These are phyloP conservation scores for Litsea cubeba DNA, from an alignment of 164 flowering plant species.

Conservation along the genomic window DNA sequence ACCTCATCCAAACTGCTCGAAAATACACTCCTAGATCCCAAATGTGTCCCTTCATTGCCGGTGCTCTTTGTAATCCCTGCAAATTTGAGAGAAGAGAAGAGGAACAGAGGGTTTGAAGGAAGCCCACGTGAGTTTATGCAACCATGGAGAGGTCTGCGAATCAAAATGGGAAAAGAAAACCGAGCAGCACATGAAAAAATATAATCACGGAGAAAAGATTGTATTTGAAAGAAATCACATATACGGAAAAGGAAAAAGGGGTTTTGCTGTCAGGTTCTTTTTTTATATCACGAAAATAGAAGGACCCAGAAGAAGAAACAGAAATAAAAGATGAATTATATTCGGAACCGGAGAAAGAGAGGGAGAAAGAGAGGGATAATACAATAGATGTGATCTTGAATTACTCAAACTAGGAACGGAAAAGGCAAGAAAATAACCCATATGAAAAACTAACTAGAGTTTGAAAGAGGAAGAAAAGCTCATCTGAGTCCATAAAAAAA, in stretches of 20 bases:
- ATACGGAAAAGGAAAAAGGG: neutral
- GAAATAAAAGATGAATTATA: neutral
- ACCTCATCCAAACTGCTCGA: conserved; percentile 17
- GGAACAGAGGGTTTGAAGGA: no score
- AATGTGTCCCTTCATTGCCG: no score
- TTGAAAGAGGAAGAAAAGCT: neutral
- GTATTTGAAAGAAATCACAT: neutral
- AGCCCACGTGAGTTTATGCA: no score
- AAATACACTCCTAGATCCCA: no score
- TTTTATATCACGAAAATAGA: no score
- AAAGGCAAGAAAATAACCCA: neutral
- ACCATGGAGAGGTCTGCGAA: neutral
- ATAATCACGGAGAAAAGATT: neutral
- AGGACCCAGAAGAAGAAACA: no score
- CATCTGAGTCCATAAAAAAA: neutral
- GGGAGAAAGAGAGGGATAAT: neutral
- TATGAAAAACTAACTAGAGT: neutral
- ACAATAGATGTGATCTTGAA: no score
- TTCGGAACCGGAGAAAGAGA: neutral
- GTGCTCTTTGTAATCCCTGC: no score
- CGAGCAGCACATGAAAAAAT: neutral
- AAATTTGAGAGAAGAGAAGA: no score
- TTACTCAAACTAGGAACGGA: no score
- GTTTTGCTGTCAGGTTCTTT: neutral
- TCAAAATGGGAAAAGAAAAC: neutral